Base-by-base conservation (phyloP, 2,329 filamentous ascomycete species). In the Xylariaceae sp. region DNA sequence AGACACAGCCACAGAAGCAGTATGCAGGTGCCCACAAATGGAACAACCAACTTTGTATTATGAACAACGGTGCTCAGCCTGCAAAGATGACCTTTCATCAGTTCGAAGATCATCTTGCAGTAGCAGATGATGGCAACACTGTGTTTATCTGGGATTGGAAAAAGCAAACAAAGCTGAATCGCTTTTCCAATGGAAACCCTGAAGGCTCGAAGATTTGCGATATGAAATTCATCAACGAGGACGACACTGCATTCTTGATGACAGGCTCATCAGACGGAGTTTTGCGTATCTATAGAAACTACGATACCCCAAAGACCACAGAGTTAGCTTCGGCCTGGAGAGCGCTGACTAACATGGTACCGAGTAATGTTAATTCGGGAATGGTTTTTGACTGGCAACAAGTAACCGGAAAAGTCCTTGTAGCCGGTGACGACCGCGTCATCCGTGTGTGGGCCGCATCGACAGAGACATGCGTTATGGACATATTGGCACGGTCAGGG, bases 311-410 rank as follows among this genome's bases (percentile, higher is more conserved):
- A 35, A 76, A 76, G 48, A 76, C 82, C 38, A 83, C 93, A 19
- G 87, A 95, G 65, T 78, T 98, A 22, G 89, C 94, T 3, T 89
- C 91, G 1, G 80, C 89, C 15, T 97, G 94, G 81, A 82, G 93
- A 35, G 93, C 93, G 4, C 68, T 98, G 44, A 95, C 89, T 11
- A 89, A 98, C 65, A 85, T 97, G 61, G 86, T 97, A 4, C 89
- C 90, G 3, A 95, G 88, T 63, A 95, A 91, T 56, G 85, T 90
- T 57, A 95, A 95, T 62, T 90, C 90, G 1, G 93, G 93, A 17
- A 85, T 98, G 66, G 91, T 97, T 19, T 94, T 97, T 61, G 91
- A 98, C 63, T 98, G 93, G 93, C 91, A 97, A 63, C 93, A 98
- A 67, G 90, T 94, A n/a, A 88, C 89, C 53, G 93, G 93, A 7